Percentiles rank a stretch among this genome's conserved stretches.
These are phyloP conservation scores for Cryphonectria nitschkei DNA, from an alignment of 2,329 filamentous ascomycete species.

Conservation along the genomic window DNA sequence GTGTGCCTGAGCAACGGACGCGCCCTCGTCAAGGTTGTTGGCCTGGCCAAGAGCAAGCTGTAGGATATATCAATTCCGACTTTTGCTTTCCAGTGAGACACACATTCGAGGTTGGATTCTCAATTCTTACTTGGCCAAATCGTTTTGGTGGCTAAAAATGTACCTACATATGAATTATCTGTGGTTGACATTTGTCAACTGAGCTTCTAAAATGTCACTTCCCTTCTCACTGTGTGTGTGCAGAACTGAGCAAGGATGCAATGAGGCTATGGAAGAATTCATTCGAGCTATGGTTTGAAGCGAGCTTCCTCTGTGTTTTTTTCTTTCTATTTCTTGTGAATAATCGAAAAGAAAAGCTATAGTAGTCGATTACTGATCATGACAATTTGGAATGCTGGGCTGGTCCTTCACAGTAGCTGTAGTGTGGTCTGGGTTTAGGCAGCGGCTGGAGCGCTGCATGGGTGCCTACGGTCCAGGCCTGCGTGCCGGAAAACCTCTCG, in stretches of 20 bases:
- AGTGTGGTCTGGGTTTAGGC: neutral
- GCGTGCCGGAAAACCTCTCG: neutral
- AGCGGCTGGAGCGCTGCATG: neutral
- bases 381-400: neutral
- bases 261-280: neutral
- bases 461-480: neutral
- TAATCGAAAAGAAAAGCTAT: too few species aligned
- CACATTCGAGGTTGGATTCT: too few species aligned
- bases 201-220: neutral
- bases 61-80: slow-evolving; percentile 40
- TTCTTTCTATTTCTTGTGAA: neutral
- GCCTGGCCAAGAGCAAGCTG: slow-evolving; percentile 63
- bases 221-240: neutral
- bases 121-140: neutral
- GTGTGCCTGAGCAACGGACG: slow-evolving; percentile 86
- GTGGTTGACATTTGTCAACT: neutral
- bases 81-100: neutral
- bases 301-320: neutral
- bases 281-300: neutral
- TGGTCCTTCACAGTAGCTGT: neutral
- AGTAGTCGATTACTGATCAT: neutral
- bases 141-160: neutral
- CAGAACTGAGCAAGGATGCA: neutral
- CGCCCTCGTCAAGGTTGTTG: slow-evolving; percentile 72
- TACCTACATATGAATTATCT: neutral